Evolutionary conservation across 306 rosid species (phyloP).

Genomic region (Trifolium dubium): DNA sequence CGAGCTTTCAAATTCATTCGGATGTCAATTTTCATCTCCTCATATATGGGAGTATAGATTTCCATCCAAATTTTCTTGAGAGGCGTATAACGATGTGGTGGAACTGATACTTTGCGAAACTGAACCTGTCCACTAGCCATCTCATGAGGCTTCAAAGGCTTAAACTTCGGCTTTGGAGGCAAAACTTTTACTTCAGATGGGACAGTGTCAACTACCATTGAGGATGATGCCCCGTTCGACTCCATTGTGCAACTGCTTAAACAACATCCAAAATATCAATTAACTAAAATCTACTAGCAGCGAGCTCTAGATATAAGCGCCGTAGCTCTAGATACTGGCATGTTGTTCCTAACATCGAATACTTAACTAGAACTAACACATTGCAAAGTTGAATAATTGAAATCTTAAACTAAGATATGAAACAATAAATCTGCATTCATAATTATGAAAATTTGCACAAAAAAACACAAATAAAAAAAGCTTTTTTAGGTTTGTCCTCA

Average conservation of each 20-base stretch:
- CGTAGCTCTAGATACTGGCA: too few relatives aligned
- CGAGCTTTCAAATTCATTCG: slow-evolving; percentile 90
- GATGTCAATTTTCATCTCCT: slow-evolving; percentile 82
- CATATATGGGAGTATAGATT: slow-evolving; percentile 70
- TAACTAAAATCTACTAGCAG: not conserved
- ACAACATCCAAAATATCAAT: not conserved
- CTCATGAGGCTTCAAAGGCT: slow-evolving; percentile 83
- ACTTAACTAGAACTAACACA: too few relatives aligned
- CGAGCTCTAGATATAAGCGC: too few relatives aligned
- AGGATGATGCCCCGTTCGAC: slow-evolving; percentile 50
- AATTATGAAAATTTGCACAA: too few relatives aligned
- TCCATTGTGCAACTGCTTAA: slow-evolving; percentile 51
- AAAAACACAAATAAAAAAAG: too few relatives aligned
- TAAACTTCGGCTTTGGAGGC: slow-evolving; percentile 73
- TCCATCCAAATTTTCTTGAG: slow-evolving; percentile 89
- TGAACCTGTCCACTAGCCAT: slow-evolving; percentile 85
- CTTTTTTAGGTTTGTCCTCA: too few relatives aligned
- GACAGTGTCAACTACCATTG: slow-evolving; percentile 65
- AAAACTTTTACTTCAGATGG: slow-evolving; percentile 45
- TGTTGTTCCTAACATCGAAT: too few relatives aligned
- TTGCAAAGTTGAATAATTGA: too few relatives aligned
- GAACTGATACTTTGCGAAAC: slow-evolving; percentile 79
- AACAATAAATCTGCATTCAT: too few relatives aligned
- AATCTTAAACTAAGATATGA: too few relatives aligned
- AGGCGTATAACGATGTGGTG: slow-evolving; percentile 78